Percentiles rank a stretch among this genome's conserved stretches.
Evolutionary conservation across 345 rosid genomes (phyloP).

Genomic region (Gossypium arboreum): DNA sequence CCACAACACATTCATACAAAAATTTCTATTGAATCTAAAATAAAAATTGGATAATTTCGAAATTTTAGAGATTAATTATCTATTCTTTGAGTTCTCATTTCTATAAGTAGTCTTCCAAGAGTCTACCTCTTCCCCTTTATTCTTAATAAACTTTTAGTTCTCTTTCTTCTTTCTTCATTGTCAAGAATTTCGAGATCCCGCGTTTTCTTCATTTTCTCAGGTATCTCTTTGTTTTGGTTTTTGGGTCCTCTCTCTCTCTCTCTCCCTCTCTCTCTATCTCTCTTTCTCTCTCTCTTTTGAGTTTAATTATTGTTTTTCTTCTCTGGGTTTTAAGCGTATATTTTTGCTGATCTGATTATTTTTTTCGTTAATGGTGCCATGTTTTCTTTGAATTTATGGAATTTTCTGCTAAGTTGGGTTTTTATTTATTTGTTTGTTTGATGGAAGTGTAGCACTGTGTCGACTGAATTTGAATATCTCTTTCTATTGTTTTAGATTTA

Average conservation of each 20-base stretch:
- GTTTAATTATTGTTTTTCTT: neutral
- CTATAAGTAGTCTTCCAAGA: neutral
- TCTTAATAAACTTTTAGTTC: neutral
- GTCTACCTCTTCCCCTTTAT: neutral
- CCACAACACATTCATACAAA: neutral
- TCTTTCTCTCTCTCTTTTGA: too few species aligned
- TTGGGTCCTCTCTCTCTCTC: neutral
- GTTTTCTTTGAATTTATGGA: neutral
- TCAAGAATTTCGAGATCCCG: conserved; percentile 9
- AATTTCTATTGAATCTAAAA: neutral
- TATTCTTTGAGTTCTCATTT: neutral
- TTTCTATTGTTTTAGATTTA: neutral
- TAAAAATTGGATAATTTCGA: neutral
- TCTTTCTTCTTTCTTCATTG: neutral
- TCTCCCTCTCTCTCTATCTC: neutral
- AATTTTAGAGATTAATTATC: neutral
- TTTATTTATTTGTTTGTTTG: neutral
- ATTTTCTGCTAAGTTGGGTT: neutral
- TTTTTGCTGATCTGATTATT: neutral
- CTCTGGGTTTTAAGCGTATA: neutral
- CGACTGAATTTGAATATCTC: neutral
- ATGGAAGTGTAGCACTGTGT: neutral
- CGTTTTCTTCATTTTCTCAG: neutral
- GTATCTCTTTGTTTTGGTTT: neutral
- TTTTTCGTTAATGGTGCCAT: neutral